Percentiles rank a stretch among this genome's conserved stretches.
Conservation (phyloP, 768 basidiomycete species). For the Pleurotus eryngii region DNA sequence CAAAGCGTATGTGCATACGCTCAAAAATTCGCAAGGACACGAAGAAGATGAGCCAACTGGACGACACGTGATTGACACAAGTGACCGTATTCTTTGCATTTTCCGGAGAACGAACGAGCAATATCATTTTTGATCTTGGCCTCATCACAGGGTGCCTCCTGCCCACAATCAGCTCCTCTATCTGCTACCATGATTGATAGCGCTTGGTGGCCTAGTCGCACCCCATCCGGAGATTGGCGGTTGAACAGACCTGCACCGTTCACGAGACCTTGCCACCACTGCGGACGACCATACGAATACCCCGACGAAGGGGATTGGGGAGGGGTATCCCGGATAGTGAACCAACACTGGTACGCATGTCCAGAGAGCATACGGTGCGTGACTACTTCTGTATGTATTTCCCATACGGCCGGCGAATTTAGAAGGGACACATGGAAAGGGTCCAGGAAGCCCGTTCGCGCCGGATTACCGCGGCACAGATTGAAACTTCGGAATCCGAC, state of each 20-base stretch:
- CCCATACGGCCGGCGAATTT: constrained; percentile 8
- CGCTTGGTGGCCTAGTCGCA: constrained; percentile 9
- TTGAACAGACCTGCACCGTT: constrained; percentile 7
- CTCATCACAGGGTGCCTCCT: constrained; percentile 4
- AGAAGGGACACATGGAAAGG: constrained; percentile 9
- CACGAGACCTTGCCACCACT: constrained; percentile 8
- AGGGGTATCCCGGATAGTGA: constrained; percentile 6
- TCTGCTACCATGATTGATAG: constrained; percentile 9
- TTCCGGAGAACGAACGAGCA: constrained; percentile 8
- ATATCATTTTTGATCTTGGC: constrained; percentile 8
- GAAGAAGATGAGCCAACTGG: background rate
- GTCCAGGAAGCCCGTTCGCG: constrained; percentile 10
- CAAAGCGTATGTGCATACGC: background rate
- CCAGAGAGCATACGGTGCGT: constrained; percentile 13
- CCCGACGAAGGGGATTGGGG: constrained; percentile 8
- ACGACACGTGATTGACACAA: constrained; percentile 5
- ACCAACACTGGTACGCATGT: constrained; percentile 10
- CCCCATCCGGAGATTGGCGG: constrained; percentile 7
- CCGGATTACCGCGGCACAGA: constrained; percentile 8
- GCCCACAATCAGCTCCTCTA: constrained; percentile 6
- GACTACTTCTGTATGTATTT: constrained; percentile 2
- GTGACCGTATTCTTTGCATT: constrained; percentile 3
- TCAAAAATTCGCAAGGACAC: constrained; percentile 4
- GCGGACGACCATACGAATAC: constrained; percentile 8
- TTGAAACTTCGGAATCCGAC: constrained; percentile 9